phyloP scores from a whole-genome alignment of 2,329 filamentous ascomycete genomes.

The Neofusicoccum kwambonambiense region DNA sequence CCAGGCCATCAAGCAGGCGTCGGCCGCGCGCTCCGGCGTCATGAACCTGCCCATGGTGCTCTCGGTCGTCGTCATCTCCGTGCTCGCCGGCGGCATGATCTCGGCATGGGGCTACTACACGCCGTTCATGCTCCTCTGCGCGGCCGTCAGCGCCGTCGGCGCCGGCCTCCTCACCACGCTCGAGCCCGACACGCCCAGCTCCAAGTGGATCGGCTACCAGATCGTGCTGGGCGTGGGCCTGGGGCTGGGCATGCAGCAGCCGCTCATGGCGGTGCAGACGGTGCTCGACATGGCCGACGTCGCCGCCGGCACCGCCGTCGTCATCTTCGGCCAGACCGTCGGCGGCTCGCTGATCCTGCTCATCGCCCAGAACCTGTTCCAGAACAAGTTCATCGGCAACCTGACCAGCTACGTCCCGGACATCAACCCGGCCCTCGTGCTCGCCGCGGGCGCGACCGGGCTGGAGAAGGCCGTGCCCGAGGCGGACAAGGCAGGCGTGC shows the following conservation, averaged over 20 bases:
- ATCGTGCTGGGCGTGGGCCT: conserved; percentile 26
- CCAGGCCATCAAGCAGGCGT: conserved; percentile 44
- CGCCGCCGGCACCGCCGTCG: conserved; percentile 28
- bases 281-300: conserved; percentile 19
- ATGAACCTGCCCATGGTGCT: conserved; percentile 31
- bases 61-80: conserved; percentile 30
- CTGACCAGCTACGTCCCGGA: conserved; percentile 46
- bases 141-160: conserved; percentile 30
- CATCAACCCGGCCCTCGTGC: conserved; percentile 37
- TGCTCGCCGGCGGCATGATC: conserved; percentile 31
- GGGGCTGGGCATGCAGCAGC: conserved; percentile 23
- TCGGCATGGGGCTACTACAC: conserved; percentile 24
- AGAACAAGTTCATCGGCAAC: conserved; percentile 59
- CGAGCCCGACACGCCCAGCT: conserved; percentile 17
- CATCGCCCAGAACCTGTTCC: conserved; percentile 66
- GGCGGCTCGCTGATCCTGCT: conserved; percentile 66
- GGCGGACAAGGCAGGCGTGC: conserved; percentile 21
- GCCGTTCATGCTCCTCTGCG: conserved; percentile 36
- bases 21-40: conserved; percentile 40
- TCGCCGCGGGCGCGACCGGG: conserved; percentile 45
- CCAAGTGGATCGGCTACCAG: conserved; percentile 34
- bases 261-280: conserved; percentile 21
- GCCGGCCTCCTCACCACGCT: conserved; percentile 29
- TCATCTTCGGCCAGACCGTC: conserved; percentile 63
- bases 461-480: conserved; percentile 22